Conservation (phyloP, 495 filamentous ascomycete genomes). For the Evernia prunastri region DNA sequence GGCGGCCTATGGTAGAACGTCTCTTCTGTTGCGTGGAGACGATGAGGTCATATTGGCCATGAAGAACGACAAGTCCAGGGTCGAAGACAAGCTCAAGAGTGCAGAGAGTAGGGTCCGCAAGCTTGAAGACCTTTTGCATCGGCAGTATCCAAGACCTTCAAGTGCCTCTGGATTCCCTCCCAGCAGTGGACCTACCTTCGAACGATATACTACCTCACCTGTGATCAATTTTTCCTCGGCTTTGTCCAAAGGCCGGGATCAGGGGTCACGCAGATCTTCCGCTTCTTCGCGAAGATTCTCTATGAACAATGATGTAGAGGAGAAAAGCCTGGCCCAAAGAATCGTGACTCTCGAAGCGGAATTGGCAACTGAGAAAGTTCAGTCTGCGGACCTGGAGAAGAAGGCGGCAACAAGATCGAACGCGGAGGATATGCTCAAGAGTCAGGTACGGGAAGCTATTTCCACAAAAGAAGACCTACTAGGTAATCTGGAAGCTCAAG, state of each 20-base stretch:
- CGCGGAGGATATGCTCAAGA: conserved; percentile 58
- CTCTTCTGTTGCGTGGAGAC: conserved; percentile 72
- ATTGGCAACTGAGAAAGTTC: conserved; percentile 58
- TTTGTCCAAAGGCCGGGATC: conserved; percentile 49
- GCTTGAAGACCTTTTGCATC: conserved; percentile 87
- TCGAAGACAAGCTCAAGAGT: conserved; percentile 75
- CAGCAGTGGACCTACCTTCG: conserved; percentile 14
- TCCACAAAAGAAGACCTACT: conserved; percentile 93
- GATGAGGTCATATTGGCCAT: conserved; percentile 66
- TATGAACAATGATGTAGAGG: conserved; percentile 57
- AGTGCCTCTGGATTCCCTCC: conserved; percentile 58
- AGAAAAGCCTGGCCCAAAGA: conserved; percentile 58
- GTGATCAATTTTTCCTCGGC: conserved; percentile 41
- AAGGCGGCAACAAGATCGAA: conserved; percentile 52
- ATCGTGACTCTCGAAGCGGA: conserved; percentile 79
- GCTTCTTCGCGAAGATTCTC: conserved; percentile 61
- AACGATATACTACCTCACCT: conserved; percentile 26
- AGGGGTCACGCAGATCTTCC: conserved; percentile 55
- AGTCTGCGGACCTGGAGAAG: conserved; percentile 48
- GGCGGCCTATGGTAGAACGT: conserved; percentile 66
- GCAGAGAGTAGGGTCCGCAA: conserved; percentile 88
- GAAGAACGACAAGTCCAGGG: conserved; percentile 68
- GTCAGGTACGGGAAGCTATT: conserved; percentile 48
- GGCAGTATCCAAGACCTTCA: conserved; percentile 67
- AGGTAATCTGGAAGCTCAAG: conserved; percentile 86